Percentiles rank a stretch among this genome's conserved stretches.
Conservation (phyloP, 2,329 filamentous ascomycete species). For the Penicillium sp. region DNA sequence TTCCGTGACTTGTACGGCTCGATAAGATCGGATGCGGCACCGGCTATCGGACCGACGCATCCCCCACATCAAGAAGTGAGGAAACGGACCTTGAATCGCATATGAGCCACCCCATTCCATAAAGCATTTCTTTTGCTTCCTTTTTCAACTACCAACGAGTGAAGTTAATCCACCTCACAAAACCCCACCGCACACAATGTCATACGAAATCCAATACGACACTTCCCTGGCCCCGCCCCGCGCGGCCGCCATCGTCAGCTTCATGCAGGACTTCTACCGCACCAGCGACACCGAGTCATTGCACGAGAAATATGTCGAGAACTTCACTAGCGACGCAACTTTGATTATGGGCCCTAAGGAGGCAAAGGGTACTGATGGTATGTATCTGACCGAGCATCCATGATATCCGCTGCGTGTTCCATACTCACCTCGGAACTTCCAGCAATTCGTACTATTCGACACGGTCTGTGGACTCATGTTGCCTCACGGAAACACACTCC, state of each 20-base stretch:
- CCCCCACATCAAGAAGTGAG: neutral
- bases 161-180: neutral
- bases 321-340: slow-evolving; percentile 37
- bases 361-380: slow-evolving; percentile 34
- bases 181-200: slow-evolving; percentile 23
- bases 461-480: slow-evolving; percentile 39
- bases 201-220: slow-evolving; percentile 33
- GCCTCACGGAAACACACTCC: slow-evolving; percentile 34
- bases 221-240: slow-evolving; percentile 25
- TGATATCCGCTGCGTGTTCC: neutral
- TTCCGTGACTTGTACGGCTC: neutral
- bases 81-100: neutral
- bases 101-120: neutral
- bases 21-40: slow-evolving; percentile 22
- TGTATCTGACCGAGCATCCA: neutral
- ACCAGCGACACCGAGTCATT: slow-evolving; percentile 36
- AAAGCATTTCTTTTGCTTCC: neutral
- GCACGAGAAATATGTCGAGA: slow-evolving; percentile 37
- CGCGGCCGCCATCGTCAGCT: slow-evolving; percentile 27
- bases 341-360: slow-evolving; percentile 41
- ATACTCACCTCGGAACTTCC: neutral
- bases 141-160: neutral
- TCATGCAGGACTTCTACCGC: slow-evolving; percentile 39
- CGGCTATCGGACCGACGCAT: slow-evolving; percentile 14
- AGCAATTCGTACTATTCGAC: slow-evolving; percentile 37